phyloP scores from a whole-genome alignment of 768 basidiomycete species.

The Cubamyces lactineus region DNA sequence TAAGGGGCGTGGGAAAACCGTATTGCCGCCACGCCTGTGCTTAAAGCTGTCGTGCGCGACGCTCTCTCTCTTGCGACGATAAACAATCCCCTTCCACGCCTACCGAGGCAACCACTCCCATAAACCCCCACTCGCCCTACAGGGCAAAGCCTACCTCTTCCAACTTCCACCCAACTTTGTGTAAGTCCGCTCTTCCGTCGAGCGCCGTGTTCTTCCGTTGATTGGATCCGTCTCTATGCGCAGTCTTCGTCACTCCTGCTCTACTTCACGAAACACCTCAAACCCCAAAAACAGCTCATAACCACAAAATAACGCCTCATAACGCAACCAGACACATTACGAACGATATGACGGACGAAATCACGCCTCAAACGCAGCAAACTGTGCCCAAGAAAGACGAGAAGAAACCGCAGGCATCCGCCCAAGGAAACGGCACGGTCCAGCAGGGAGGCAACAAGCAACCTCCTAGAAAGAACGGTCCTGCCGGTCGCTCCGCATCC shows the following conservation, averaged over 20 bases:
- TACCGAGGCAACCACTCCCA: conserved; percentile 59
- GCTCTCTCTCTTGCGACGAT: conserved; percentile 42
- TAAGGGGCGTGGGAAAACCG: conserved; percentile 24
- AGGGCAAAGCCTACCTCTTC: conserved; percentile 76
- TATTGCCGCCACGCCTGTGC: conserved; percentile 23
- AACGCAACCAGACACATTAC: conserved; percentile 50
- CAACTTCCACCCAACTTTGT: conserved; percentile 42
- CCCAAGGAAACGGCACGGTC: conserved; percentile 25
- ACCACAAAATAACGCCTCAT: conserved; percentile 45
- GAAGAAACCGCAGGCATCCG: conserved; percentile 57
- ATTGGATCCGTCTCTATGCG: conserved; percentile 20
- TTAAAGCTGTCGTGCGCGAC: conserved; percentile 31
- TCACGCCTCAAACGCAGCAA: conserved; percentile 53
- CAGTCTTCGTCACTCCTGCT: conserved; percentile 29
- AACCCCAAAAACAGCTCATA: conserved; percentile 47
- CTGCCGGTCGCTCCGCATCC: conserved; percentile 23
- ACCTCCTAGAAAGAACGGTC: conserved; percentile 55
- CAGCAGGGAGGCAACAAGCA: conserved; percentile 48
- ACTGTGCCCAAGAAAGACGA: conserved; percentile 69
- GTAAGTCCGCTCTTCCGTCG: conserved; percentile 21
- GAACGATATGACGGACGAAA: conserved; percentile 90
- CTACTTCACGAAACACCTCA: conserved; percentile 18
- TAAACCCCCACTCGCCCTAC: conserved; percentile 81
- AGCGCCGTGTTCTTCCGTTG: conserved; percentile 16
- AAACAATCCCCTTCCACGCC: conserved; percentile 55